Conservation (phyloP, 352 stramenopile species). For the Pythium sukuiense region DNA sequence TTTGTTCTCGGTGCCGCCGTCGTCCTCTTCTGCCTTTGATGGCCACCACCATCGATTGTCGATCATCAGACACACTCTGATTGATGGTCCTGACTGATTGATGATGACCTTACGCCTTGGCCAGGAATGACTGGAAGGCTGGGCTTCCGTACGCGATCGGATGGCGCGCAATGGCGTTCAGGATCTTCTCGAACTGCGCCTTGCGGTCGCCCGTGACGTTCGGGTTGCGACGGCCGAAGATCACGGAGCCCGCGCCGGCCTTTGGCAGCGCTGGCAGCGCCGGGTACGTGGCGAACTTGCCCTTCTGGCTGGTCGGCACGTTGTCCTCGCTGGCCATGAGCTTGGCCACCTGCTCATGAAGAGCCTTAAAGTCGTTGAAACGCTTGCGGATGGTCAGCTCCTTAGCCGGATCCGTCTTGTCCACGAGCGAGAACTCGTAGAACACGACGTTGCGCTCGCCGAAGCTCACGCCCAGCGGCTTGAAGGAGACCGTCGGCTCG, state of each 20-base stretch:
- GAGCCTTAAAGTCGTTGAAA: slow-evolving; percentile 76
- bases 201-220: slow-evolving; percentile 61
- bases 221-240: slow-evolving; percentile 47
- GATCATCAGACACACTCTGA: background rate
- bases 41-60: background rate
- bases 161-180: slow-evolving; percentile 62
- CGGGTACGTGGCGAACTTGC: slow-evolving; percentile 64
- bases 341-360: slow-evolving; percentile 49
- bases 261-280: slow-evolving; percentile 56
- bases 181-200: slow-evolving; percentile 55
- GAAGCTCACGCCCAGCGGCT: slow-evolving; percentile 39
- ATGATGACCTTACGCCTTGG: slow-evolving; percentile 16
- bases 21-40: background rate
- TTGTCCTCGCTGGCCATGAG: slow-evolving; percentile 63
- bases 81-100: background rate
- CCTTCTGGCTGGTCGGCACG: slow-evolving; percentile 37
- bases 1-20: background rate
- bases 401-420: slow-evolving; percentile 41
- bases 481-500: slow-evolving; percentile 39
- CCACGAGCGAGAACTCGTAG: slow-evolving; percentile 59
- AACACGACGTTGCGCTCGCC: slow-evolving; percentile 56
- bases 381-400: slow-evolving; percentile 60
- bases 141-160: slow-evolving; percentile 50
- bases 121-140: slow-evolving; percentile 47
- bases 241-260: slow-evolving; percentile 38